phyloP scores from a whole-genome alignment of 106 monocot species.

The Phalaenopsis equestris region DNA sequence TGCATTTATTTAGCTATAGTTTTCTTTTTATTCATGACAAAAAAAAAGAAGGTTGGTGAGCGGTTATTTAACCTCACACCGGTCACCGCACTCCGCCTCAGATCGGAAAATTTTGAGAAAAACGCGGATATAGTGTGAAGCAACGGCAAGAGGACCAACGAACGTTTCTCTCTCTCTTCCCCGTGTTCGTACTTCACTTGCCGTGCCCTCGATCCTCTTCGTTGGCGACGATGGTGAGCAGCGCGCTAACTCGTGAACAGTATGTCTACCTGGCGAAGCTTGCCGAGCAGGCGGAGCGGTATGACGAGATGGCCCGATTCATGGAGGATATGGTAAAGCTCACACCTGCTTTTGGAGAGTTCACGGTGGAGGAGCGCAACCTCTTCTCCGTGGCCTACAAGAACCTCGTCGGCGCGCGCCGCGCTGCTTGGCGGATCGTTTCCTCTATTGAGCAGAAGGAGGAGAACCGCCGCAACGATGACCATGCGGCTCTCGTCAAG shows the following conservation, averaged over 20 bases:
- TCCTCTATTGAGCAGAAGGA: conserved; percentile 20
- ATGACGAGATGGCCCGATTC: conserved; percentile 9
- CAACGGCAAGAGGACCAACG: no score
- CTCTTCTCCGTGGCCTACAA: conserved; percentile 18
- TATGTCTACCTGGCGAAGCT: conserved; percentile 10
- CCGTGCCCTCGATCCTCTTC: neutral
- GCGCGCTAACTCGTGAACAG: neutral
- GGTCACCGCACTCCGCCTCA: no score
- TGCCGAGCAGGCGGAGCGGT: conserved; percentile 7
- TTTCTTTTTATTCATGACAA: no score
- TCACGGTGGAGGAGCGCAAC: conserved; percentile 12
- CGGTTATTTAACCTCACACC: no score
- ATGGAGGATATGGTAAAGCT: conserved; percentile 5
- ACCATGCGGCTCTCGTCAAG: conserved; percentile 9
- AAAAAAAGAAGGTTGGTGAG: no score
- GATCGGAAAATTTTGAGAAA: no score
- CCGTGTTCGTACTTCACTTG: no score
- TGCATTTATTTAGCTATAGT: no score
- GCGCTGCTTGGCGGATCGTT: conserved; percentile 17
- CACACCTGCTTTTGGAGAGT: conserved; percentile 6
- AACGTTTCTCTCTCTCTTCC: no score
- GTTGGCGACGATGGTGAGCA: neutral
- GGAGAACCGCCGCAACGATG: conserved; percentile 16
- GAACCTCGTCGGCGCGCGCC: conserved; percentile 15
- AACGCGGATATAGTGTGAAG: no score